Conservation (phyloP, 148 eudicot species). For the Rhododendron ferrugineum region DNA sequence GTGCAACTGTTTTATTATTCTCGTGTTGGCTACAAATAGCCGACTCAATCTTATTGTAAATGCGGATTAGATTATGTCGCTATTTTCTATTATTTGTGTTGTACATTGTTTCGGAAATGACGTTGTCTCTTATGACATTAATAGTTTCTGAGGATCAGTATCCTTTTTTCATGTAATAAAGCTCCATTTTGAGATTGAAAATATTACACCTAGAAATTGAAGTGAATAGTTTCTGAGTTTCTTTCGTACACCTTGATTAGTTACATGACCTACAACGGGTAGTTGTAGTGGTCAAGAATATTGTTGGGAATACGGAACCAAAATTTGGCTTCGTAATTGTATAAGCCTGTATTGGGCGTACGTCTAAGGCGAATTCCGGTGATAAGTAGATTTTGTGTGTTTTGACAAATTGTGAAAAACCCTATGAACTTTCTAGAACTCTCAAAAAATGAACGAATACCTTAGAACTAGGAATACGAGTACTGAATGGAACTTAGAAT, state of each 20-base stretch:
- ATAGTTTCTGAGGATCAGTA: neutral
- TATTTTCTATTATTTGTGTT: neutral
- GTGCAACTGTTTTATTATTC: neutral
- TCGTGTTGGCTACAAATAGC: neutral
- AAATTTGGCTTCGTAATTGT: neutral
- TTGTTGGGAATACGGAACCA: neutral
- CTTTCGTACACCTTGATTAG: neutral
- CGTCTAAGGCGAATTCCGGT: too few relatives aligned
- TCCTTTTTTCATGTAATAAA: neutral
- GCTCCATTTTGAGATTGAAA: neutral
- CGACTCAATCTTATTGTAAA: neutral
- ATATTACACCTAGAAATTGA: neutral
- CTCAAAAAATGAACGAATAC: too few relatives aligned
- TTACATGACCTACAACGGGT: neutral
- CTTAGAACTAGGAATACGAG: too few relatives aligned
- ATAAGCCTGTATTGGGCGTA: too few relatives aligned
- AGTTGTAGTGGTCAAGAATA: neutral
- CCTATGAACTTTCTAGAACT: too few relatives aligned
- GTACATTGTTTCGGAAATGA: neutral
- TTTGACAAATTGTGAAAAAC: too few relatives aligned
- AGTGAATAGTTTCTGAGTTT: neutral
- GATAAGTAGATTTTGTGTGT: too few relatives aligned
- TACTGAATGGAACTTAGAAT: too few relatives aligned
- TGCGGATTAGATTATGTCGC: neutral
- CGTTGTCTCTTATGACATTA: neutral